Percentiles rank a stretch among this genome's conserved stretches.
These are phyloP conservation scores for Aegilops bicornis DNA, from an alignment of 176 grass and related monocot species.

Conservation along the genomic window DNA sequence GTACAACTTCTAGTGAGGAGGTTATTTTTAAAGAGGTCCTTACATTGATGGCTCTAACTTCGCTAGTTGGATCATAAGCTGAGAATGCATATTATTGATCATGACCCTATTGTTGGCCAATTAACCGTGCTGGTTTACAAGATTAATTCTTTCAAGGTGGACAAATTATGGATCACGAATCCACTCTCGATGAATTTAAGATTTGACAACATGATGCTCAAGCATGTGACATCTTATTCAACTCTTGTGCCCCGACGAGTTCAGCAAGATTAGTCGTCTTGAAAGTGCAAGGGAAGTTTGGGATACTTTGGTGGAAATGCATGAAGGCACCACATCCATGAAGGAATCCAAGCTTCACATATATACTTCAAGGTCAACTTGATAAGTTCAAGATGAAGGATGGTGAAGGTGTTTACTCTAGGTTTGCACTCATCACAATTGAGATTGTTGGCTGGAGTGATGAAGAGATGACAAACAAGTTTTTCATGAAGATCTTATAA, in stretches of 20 bases:
- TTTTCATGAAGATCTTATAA: too few species aligned
- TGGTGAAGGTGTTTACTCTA: neutral
- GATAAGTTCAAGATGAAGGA: neutral
- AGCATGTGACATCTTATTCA: neutral
- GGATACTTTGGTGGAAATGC: neutral
- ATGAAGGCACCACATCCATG: neutral
- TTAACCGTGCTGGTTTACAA: neutral
- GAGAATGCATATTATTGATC: neutral
- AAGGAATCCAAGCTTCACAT: neutral
- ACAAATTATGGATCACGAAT: too few species aligned
- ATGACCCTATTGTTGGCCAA: neutral
- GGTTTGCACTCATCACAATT: neutral
- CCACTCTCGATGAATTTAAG: neutral
- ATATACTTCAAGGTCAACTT: neutral
- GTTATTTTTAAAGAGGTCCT: neutral
- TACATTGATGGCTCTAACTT: neutral
- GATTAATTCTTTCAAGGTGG: neutral
- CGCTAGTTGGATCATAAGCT: neutral
- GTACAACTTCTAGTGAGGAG: neutral
- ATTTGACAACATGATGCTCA: neutral
- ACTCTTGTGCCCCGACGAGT: neutral
- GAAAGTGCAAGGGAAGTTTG: neutral
- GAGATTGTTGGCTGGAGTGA: neutral
- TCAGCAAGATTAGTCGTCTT: neutral
- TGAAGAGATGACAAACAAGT: neutral